phyloP scores from a whole-genome alignment of 257 asterid species.

The Ehretia macrophylla region DNA sequence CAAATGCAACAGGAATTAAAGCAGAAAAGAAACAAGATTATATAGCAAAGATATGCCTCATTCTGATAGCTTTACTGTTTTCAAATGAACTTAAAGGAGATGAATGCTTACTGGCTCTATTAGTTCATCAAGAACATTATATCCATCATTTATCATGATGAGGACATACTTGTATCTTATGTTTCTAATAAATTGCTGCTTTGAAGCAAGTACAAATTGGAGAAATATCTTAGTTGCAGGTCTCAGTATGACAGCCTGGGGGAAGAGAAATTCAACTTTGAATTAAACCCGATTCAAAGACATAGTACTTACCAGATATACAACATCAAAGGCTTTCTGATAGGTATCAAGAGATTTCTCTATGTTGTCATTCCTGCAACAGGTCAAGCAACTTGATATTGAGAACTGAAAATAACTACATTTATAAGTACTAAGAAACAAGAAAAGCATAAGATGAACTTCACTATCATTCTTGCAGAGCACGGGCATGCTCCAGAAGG shows the following conservation, averaged over 20 bases:
- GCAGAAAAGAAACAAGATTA: neutral
- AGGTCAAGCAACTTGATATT: constrained; percentile 10
- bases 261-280: neutral
- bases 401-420: neutral
- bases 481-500: neutral
- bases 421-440: no score
- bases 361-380: constrained; percentile 71
- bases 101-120: no score
- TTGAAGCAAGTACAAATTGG: neutral
- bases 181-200: neutral
- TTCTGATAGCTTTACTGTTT: neutral
- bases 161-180: no score
- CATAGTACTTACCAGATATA: constrained; percentile 55
- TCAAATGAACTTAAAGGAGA: no score
- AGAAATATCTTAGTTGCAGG: neutral
- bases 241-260: neutral
- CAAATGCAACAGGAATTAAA: constrained; percentile 1
- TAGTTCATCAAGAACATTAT: no score
- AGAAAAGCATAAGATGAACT: neutral
- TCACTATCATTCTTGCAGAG: neutral
- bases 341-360: constrained; percentile 70
- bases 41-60: neutral
- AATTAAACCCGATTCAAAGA: neutral
- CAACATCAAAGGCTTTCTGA: constrained; percentile 65
- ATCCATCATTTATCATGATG: no score